A percentile compares a stretch with the other conserved stretches of the same genome.
Conservation (phyloP, 441 rosid species). For the Arabidopsis lyrata region DNA sequence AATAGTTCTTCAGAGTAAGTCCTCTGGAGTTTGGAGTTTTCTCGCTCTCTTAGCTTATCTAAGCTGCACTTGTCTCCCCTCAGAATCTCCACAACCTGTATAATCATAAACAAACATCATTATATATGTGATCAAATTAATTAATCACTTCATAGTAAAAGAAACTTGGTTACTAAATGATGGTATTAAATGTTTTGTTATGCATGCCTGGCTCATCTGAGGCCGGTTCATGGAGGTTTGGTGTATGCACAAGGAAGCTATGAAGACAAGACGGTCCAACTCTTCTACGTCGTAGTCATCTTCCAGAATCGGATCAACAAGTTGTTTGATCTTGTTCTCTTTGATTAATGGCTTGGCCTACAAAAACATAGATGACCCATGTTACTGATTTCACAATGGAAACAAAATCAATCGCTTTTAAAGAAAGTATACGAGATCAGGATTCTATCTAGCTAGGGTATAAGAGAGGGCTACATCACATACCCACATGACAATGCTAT, state of each 20-base stretch:
- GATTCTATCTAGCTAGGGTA: not conserved
- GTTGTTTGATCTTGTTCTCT: slow-evolving; percentile 55
- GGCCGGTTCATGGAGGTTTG: slow-evolving; percentile 72
- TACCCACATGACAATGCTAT: slow-evolving; percentile 96
- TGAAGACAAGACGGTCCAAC: slow-evolving; percentile 53
- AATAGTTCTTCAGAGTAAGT: slow-evolving; percentile 80
- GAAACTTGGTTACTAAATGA: not conserved
- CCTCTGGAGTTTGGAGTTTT: slow-evolving; percentile 52
- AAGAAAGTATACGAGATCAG: not conserved
- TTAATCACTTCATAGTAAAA: not conserved
- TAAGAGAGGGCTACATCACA: slow-evolving; percentile 40
- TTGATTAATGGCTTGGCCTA: slow-evolving; percentile 86
- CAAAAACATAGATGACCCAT: slow-evolving; percentile 6
- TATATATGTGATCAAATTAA: not conserved
- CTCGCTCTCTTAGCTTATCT: slow-evolving; percentile 49
- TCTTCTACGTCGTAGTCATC: slow-evolving; percentile 59
- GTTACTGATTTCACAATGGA: not conserved
- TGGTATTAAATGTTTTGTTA: not conserved
- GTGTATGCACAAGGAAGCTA: slow-evolving; percentile 74
- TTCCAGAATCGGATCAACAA: slow-evolving; percentile 70
- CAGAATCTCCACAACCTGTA: slow-evolving; percentile 69
- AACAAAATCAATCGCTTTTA: too few species aligned
- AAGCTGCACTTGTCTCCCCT: slow-evolving; percentile 58
- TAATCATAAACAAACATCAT: not conserved
- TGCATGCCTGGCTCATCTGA: slow-evolving; percentile 81